Percentiles rank a stretch among this genome's conserved stretches.
phyloP scores from a whole-genome alignment of 192 early-diverging fungal species.

The Coemansia pectinata region DNA sequence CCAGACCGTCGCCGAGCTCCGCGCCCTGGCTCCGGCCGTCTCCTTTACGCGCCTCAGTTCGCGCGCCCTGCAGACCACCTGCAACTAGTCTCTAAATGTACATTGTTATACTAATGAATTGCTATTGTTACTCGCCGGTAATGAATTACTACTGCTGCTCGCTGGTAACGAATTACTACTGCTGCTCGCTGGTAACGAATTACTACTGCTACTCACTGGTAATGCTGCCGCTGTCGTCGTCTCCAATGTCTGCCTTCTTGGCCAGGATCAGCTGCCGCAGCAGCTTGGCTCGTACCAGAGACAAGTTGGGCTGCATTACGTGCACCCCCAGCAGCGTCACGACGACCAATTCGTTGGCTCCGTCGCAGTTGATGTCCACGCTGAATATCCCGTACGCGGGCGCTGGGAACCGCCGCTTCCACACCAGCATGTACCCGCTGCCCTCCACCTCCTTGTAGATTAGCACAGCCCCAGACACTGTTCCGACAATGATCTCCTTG shows the following conservation, averaged over 20 bases:
- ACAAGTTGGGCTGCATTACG: slow-evolving; percentile 52
- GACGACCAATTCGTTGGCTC: slow-evolving; percentile 52
- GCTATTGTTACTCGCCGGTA: no score
- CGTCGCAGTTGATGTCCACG: slow-evolving; percentile 53
- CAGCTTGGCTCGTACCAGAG: slow-evolving; percentile 33
- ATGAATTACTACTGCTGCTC: no score
- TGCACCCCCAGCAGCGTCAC: slow-evolving; percentile 55
- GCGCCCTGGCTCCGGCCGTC: slow-evolving; percentile 25
- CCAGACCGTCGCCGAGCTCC: slow-evolving; percentile 27
- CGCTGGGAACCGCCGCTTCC: slow-evolving; percentile 50
- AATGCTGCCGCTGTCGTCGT: neutral
- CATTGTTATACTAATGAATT: neutral
- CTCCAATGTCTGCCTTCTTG: slow-evolving; percentile 7
- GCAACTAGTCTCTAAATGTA: slow-evolving; percentile 9
- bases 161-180: neutral
- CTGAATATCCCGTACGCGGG: slow-evolving; percentile 49
- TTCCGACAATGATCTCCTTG: slow-evolving; percentile 49
- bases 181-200: neutral
- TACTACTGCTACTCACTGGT: neutral
- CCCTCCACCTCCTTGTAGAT: slow-evolving; percentile 44
- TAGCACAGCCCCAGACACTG: slow-evolving; percentile 46
- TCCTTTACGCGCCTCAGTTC: slow-evolving; percentile 37
- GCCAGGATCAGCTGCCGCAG: slow-evolving; percentile 33
- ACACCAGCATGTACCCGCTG: slow-evolving; percentile 45
- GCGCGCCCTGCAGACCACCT: slow-evolving; percentile 27